These are phyloP conservation scores for Fusarium pseudograminearum DNA, from an alignment of 2,329 filamentous ascomycete genomes.

Conservation along the genomic window DNA sequence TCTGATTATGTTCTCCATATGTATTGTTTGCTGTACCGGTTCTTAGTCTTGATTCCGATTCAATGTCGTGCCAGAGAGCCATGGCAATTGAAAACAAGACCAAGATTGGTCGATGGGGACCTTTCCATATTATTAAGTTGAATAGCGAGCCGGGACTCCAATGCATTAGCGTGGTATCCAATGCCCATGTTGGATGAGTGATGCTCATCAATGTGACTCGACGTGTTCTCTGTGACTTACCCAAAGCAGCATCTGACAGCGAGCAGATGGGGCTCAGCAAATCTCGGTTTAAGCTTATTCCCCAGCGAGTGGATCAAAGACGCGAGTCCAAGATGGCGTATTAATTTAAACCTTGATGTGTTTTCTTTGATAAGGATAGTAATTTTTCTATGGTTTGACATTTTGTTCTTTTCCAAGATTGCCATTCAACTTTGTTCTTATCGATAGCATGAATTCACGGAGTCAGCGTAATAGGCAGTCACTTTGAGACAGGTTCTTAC, in stretches of 20 bases:
- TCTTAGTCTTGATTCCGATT: constrained; percentile 8
- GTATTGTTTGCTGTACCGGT: neutral
- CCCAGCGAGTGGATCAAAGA: neutral
- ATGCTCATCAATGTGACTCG: too few species aligned
- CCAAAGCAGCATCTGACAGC: constrained; percentile 13
- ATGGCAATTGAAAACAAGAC: neutral
- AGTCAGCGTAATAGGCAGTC: neutral
- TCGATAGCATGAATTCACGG: neutral
- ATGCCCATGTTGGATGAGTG: neutral
- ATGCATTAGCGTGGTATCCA: neutral
- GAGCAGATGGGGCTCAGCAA: neutral
- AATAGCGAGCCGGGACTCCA: constrained; percentile 19
- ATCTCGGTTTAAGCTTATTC: constrained; percentile 2
- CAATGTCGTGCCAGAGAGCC: neutral
- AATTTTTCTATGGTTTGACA: too few species aligned
- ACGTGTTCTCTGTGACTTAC: constrained; percentile 9
- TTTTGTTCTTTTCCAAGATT: neutral
- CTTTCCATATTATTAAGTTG: neutral
- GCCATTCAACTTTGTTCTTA: neutral
- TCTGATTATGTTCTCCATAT: neutral
- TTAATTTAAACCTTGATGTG: neutral
- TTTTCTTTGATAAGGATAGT: neutral
- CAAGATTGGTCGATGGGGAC: constrained; percentile 3
- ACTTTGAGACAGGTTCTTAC: neutral
- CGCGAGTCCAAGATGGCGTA: neutral